Evolutionary conservation across 2,329 filamentous ascomycete genomes (phyloP), one percentile per base, ranked within the genome.

Genomic region (Aspergillus caelatus): DNA sequence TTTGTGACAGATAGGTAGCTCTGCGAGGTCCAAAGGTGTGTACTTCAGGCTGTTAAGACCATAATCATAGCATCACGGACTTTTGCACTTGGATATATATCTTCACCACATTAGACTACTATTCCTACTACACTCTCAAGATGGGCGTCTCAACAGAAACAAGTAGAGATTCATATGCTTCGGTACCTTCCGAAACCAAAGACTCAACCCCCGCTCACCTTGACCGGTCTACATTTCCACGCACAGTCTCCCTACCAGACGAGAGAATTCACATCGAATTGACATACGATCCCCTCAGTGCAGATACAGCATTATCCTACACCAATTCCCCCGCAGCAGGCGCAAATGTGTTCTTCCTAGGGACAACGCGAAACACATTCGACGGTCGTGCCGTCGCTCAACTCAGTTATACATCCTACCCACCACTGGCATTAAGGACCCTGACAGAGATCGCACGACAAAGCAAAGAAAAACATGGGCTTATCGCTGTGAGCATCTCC

Each of bases 401-500:
- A 53, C 75, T 82, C n/a, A 79, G 79, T 59, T 82, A 82, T 64
- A 79, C 78, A 2, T 71, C 75, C 16, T 82, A 82, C 66, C 76
- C 79, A 11, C 74, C 76, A 0, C 73, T 82, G 0, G 76, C 79
- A 3, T 68, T 82, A 28, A 80, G 78, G 55, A 80, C 79, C 2
- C 71, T 82, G 6, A 63, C 68, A 2, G 60, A 64, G 16, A 81
- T 80, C 56, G 79, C 80, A 12, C 70, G 71, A 52, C 72, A 81
- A 7, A 77, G 82, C 4, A 78, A 94, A 4, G 77, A 79, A 19
- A 72, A 78, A 68, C 88, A 96, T 75, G 79, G 77, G 0, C 84
- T 97, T 21, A 85, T 86, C 43, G 90, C 88, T 8, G 88, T 98
- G 63, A 88, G 90, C 57, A 91, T 98, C 77, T 84, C 91, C 14